These are phyloP conservation scores for Hebeloma cylindrosporum DNA, from an alignment of 768 basidiomycete species.

Conservation along the genomic window DNA sequence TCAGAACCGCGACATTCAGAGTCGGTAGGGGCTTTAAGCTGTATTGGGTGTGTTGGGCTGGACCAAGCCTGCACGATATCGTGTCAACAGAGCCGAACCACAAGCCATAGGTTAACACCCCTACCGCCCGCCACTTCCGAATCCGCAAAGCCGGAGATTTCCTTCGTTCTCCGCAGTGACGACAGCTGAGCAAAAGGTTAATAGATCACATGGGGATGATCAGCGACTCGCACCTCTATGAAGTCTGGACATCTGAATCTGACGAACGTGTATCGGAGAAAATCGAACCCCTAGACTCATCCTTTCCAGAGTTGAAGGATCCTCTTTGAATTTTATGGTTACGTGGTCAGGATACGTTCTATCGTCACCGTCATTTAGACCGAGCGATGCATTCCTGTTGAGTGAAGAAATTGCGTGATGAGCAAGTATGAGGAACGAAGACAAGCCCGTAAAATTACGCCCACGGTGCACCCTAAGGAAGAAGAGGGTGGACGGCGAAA, in stretches of 20 bases:
- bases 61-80: slow-evolving; percentile 56
- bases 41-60: slow-evolving; percentile 77
- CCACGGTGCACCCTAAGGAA: no score
- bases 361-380: slow-evolving; percentile 78
- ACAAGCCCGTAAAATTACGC: no score
- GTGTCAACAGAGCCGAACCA: neutral
- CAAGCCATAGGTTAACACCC: slow-evolving; percentile 17
- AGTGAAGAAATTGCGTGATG: no score
- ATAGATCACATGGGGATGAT: neutral
- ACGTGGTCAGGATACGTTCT: slow-evolving; percentile 79
- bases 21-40: slow-evolving; percentile 60
- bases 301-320: slow-evolving; percentile 21
- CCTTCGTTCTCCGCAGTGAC: slow-evolving; percentile 72
- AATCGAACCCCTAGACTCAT: slow-evolving; percentile 49
- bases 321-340: slow-evolving; percentile 42
- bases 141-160: slow-evolving; percentile 86
- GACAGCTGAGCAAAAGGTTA: slow-evolving; percentile 40
- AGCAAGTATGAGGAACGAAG: no score
- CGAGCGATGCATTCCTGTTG: slow-evolving; percentile 90
- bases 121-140: slow-evolving; percentile 83
- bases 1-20: slow-evolving; percentile 53
- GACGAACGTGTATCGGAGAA: slow-evolving; percentile 57
- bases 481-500: no score
- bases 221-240: slow-evolving; percentile 64
- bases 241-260: slow-evolving; percentile 81